Conservation (phyloP, 306 rosid species). For the Vicia villosa region DNA sequence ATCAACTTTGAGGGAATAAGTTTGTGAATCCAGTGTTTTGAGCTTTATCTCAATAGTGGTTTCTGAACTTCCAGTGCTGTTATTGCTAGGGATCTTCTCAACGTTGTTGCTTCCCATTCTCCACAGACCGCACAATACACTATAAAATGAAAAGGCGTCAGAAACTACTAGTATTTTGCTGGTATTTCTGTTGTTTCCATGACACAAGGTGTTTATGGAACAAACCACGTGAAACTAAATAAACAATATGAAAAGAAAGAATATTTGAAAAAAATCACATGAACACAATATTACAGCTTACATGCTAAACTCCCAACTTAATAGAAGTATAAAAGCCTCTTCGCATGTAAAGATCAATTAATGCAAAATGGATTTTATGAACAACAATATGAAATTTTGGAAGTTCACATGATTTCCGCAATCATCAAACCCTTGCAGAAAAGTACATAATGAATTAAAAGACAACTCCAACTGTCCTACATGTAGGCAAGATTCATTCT, state of each 20-base stretch:
- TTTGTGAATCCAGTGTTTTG: conserved; percentile 92
- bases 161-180: conserved; percentile 8
- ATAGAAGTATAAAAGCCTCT: conserved; percentile 18
- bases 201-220: conserved; percentile 18
- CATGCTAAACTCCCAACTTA: conserved; percentile 6
- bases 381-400: background rate
- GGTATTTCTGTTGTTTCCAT: conserved; percentile 9
- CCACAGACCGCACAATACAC: conserved; percentile 44
- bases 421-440: conserved; percentile 2
- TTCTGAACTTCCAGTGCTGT: conserved; percentile 63
- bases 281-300: conserved; percentile 4
- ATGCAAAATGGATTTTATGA: conserved; percentile 8
- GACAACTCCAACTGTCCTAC: background rate
- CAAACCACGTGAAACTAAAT: conserved; percentile 14
- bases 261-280: conserved; percentile 21
- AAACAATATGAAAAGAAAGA: conserved; percentile 27
- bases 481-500: background rate
- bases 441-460: conserved; percentile 5
- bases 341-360: conserved; percentile 12
- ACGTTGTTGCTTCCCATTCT: conserved; percentile 70
- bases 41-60: conserved; percentile 86
- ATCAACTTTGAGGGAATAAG: conserved; percentile 91
- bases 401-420: conserved; percentile 20
- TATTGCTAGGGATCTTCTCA: conserved; percentile 42
- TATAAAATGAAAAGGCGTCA: conserved; percentile 24